These are phyloP conservation scores for Globisporangium apiculatum DNA, from an alignment of 352 stramenopile species.

Conservation along the genomic window DNA sequence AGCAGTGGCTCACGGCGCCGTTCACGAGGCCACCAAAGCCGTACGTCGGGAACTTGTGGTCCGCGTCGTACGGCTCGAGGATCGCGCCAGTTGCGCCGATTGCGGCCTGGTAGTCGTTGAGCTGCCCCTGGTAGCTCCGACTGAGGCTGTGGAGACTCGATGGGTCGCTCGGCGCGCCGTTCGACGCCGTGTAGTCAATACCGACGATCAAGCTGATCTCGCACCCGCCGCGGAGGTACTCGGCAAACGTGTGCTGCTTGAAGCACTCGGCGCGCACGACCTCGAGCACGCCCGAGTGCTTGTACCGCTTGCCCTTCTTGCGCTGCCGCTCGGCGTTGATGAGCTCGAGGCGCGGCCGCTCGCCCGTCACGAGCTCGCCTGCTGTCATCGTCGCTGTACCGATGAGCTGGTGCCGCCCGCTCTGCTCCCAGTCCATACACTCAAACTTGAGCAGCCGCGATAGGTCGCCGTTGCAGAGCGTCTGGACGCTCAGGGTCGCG, in stretches of 20 bases:
- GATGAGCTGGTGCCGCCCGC: constrained; percentile 62
- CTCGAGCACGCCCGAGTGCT: constrained; percentile 58
- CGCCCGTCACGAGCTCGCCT: constrained; percentile 48
- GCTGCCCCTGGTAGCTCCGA: constrained; percentile 37
- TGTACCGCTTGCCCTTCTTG: constrained; percentile 69
- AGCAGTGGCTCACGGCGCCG: constrained; percentile 58
- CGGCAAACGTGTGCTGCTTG: constrained; percentile 63
- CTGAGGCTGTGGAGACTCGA: constrained; percentile 56
- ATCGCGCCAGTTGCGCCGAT: constrained; percentile 62
- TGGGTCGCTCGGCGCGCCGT: constrained; percentile 37
- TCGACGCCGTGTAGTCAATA: constrained; percentile 80
- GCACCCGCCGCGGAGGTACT: constrained; percentile 60
- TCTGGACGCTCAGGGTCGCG: constrained; percentile 51
- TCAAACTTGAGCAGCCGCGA: constrained; percentile 54
- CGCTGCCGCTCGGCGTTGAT: constrained; percentile 62
- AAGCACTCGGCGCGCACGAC: constrained; percentile 54
- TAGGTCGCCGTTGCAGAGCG: constrained; percentile 62
- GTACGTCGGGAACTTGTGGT: constrained; percentile 71
- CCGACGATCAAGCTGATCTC: constrained; percentile 75
- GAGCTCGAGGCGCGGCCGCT: constrained; percentile 37
- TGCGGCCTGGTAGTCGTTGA: constrained; percentile 77
- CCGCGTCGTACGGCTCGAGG: constrained; percentile 70
- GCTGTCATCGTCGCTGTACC: constrained; percentile 43
- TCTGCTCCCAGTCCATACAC: constrained; percentile 76
- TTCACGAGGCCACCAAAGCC: constrained; percentile 74